These are phyloP conservation scores for Pholiota microspora DNA, from an alignment of 768 basidiomycete species.

Conservation along the genomic window DNA sequence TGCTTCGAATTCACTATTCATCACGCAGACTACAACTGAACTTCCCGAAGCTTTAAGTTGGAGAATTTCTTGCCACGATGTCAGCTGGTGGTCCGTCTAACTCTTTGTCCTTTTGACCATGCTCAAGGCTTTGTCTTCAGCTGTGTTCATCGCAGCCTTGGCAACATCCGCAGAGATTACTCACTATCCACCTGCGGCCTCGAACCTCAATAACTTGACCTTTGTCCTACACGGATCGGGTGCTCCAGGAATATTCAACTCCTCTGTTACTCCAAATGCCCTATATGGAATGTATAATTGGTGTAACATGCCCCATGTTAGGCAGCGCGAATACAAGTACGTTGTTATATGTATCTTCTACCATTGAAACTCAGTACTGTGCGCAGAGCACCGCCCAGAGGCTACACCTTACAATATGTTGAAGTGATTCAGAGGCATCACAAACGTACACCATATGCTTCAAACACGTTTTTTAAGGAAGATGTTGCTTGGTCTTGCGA, in stretches of 20 bases:
- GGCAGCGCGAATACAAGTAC: conserved; percentile 42
- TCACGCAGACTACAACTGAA: conserved; percentile 1
- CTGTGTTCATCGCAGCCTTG: conserved; percentile 16
- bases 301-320: conserved; percentile 57
- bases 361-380: background rate
- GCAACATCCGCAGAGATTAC: conserved; percentile 21
- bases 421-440: conserved; percentile 54
- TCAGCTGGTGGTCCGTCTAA: background rate
- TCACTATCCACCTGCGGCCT: conserved; percentile 38
- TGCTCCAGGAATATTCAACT: conserved; percentile 45
- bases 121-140: conserved; percentile 9
- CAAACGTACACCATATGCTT: conserved; percentile 49
- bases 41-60: conserved; percentile 3
- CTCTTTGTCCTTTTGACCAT: conserved; percentile 4
- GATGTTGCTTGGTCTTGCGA: conserved; percentile 42
- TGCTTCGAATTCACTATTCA: background rate
- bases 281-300: conserved; percentile 48
- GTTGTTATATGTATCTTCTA: conserved; percentile 11
- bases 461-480: conserved; percentile 51
- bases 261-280: conserved; percentile 35
- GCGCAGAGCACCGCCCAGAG: conserved; percentile 31
- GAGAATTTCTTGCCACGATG: background rate
- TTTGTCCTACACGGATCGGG: conserved; percentile 40
- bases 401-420: conserved; percentile 42
- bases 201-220: conserved; percentile 41